Conservation (phyloP, 164 flowering plant genomes). For the Sedum album region DNA sequence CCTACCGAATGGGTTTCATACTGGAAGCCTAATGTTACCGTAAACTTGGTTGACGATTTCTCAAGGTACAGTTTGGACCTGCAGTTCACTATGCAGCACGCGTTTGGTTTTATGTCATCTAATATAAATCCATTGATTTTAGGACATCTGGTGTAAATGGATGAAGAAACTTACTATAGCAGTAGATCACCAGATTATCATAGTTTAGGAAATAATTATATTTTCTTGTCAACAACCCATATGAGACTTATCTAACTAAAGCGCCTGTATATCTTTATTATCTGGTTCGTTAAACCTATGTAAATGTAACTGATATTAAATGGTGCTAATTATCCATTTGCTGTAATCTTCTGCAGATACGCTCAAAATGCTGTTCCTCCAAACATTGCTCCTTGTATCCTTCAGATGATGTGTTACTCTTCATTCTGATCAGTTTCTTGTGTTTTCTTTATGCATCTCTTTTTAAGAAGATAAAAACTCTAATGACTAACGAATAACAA, state of each 20-base stretch:
- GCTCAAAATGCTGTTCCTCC: slow-evolving; percentile 60
- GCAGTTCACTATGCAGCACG: no score
- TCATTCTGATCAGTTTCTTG: neutral
- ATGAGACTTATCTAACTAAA: neutral
- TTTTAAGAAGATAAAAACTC: no score
- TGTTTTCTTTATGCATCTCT: no score
- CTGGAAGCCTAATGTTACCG: slow-evolving; percentile 93
- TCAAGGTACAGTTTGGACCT: slow-evolving; percentile 42
- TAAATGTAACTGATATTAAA: no score
- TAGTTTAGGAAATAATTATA: neutral
- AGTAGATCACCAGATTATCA: neutral
- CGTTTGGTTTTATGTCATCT: neutral
- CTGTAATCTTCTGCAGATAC: slow-evolving; percentile 40
- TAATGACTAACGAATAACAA: no score
- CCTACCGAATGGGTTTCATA: slow-evolving; percentile 74
- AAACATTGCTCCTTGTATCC: slow-evolving; percentile 85
- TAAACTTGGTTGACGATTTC: slow-evolving; percentile 86
- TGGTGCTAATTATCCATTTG: slow-evolving; percentile 12
- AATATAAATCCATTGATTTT: neutral
- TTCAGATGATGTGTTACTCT: slow-evolving; percentile 11
- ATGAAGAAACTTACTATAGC: neutral
- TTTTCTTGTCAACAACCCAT: neutral
- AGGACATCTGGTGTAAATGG: neutral
- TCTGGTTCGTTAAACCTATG: neutral
- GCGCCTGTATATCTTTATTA: neutral